These are phyloP conservation scores for Xylaria sp. DNA, from an alignment of 2,329 filamentous ascomycete genomes.

Conservation along the genomic window DNA sequence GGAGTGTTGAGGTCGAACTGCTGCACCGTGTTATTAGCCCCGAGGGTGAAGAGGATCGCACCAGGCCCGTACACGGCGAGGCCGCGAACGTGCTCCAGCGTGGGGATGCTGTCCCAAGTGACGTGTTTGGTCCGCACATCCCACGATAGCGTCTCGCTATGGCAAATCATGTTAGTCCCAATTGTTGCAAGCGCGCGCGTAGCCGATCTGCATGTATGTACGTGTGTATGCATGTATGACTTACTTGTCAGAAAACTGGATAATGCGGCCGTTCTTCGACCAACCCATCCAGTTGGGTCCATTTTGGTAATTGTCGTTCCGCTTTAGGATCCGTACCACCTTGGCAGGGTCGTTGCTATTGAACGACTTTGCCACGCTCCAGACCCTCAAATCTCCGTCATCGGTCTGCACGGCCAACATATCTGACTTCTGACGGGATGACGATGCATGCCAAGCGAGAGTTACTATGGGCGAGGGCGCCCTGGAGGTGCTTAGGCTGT, in stretches of 20 bases:
- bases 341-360: constrained; percentile 80
- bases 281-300: constrained; percentile 97
- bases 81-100: constrained; percentile 81
- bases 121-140: constrained; percentile 99
- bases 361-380: constrained; percentile 90
- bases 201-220: constrained; percentile 40
- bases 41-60: constrained; percentile 91
- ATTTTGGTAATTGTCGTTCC: constrained; percentile 76
- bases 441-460: constrained; percentile 95
- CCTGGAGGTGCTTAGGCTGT: constrained; percentile 87
- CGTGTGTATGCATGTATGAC: constrained; percentile 49
- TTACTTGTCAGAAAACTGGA: constrained; percentile 92
- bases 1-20: constrained; percentile 94
- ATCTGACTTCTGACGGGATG: constrained; percentile 94
- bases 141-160: constrained; percentile 91
- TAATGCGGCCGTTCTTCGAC: constrained; percentile 97
- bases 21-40: constrained; percentile 87
- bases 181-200: constrained; percentile 61
- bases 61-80: constrained; percentile 90
- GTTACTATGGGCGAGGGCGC: constrained; percentile 88
- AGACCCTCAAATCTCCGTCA: constrained; percentile 92
- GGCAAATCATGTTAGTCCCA: constrained; percentile 47
- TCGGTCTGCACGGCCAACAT: constrained; percentile 95
- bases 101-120: constrained; percentile 88
- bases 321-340: constrained; percentile 87